Percentiles rank a stretch among this genome's conserved stretches.
These are phyloP conservation scores for Brassica juncea DNA, from an alignment of 345 rosid genomes.

Conservation along the genomic window DNA sequence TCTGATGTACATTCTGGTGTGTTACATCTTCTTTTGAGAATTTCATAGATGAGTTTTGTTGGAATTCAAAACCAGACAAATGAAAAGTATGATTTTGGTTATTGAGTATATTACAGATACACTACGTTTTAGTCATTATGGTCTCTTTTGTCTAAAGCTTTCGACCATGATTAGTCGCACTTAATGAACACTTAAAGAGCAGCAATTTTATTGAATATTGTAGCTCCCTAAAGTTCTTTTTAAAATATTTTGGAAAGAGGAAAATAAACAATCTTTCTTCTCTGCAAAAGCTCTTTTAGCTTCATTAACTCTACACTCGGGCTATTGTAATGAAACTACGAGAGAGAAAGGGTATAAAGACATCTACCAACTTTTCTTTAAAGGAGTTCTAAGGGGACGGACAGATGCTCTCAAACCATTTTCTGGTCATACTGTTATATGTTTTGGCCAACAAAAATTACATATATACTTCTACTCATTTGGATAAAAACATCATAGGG, in stretches of 20 bases:
- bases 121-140: slow-evolving; percentile 14
- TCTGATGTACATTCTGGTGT: slow-evolving; percentile 30
- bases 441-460: background rate
- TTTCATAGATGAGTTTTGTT: slow-evolving; percentile 18
- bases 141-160: background rate
- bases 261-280: slow-evolving; percentile 18
- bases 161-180: slow-evolving; percentile 32
- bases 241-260: slow-evolving; percentile 26
- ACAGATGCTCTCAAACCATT: background rate
- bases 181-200: slow-evolving; percentile 2
- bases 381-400: slow-evolving; percentile 8
- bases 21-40: slow-evolving; percentile 25
- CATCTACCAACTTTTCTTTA: slow-evolving; percentile 23
- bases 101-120: background rate
- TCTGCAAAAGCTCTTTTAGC: slow-evolving; percentile 28
- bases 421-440: background rate
- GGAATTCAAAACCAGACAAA: slow-evolving; percentile 1
- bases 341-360: slow-evolving; percentile 28
- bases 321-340: slow-evolving; percentile 2
- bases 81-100: slow-evolving; percentile 27
- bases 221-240: background rate
- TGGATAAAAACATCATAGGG: background rate
- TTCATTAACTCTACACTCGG: slow-evolving; percentile 16
- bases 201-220: background rate
- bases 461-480: background rate